Percentiles rank a stretch among this genome's conserved stretches.
These are phyloP conservation scores for Suaeda aralocaspica DNA, from an alignment of 148 eudicot genomes.

Conservation along the genomic window DNA sequence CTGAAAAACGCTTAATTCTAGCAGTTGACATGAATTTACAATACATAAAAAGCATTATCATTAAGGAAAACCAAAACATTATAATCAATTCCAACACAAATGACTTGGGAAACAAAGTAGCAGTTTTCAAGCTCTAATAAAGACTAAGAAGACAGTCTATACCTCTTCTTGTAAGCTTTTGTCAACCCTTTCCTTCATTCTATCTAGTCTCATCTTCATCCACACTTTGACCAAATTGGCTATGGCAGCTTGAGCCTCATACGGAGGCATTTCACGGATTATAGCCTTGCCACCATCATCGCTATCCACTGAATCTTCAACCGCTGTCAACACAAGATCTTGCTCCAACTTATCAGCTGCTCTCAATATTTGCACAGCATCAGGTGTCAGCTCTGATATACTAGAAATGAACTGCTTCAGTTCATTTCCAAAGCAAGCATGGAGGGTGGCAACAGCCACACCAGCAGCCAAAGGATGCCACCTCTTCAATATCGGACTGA, in stretches of 20 bases:
- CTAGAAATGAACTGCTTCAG: slow-evolving; percentile 82
- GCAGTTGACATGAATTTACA: no score
- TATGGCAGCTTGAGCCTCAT: slow-evolving; percentile 89
- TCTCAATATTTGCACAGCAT: slow-evolving; percentile 79
- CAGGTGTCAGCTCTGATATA: slow-evolving; percentile 84
- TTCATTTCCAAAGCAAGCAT: slow-evolving; percentile 94
- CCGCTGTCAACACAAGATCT: slow-evolving; percentile 91
- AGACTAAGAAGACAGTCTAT: slow-evolving; percentile 16
- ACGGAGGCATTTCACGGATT: slow-evolving; percentile 98
- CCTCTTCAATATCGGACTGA: slow-evolving; percentile 83
- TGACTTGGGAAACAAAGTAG: not conserved
- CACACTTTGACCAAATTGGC: slow-evolving; percentile 82
- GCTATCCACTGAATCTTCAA: slow-evolving; percentile 97
- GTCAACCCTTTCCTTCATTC: slow-evolving; percentile 73
- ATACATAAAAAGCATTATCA: no score
- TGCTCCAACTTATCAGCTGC: slow-evolving; percentile 96
- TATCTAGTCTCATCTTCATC: slow-evolving; percentile 78
- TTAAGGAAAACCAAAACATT: not conserved
- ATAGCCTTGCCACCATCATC: slow-evolving; percentile 99
- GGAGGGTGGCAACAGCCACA: slow-evolving; percentile 96
- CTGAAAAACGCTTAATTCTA: no score
- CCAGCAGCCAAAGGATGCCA: slow-evolving; percentile 99
- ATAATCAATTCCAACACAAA: not conserved
- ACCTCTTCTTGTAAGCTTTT: slow-evolving; percentile 90
- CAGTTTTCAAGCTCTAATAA: not conserved